Conservation (phyloP, 106 monocot species). For the Triglochin maritima region DNA sequence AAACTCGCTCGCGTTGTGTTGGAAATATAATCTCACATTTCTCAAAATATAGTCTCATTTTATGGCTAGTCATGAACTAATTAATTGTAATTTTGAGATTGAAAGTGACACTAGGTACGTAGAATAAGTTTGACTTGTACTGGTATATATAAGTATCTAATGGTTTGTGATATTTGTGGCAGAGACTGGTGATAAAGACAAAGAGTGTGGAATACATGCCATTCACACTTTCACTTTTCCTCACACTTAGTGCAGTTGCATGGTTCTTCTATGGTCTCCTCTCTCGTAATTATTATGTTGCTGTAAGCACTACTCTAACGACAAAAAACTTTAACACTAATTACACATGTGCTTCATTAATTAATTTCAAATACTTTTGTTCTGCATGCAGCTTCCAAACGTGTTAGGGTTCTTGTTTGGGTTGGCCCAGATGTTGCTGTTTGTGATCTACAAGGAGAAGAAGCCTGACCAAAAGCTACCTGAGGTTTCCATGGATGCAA, state of each 20-base stretch:
- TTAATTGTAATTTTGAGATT: no score
- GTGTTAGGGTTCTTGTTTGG: constrained; percentile 59
- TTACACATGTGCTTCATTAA: neutral
- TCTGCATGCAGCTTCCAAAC: constrained; percentile 42
- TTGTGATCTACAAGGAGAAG: constrained; percentile 28
- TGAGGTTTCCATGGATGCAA: neutral
- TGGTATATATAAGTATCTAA: no score
- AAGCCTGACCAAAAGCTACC: neutral
- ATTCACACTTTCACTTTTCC: constrained; percentile 58
- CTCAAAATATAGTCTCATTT: no score
- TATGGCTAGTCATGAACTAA: no score
- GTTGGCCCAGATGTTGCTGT: constrained; percentile 50
- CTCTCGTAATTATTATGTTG: constrained; percentile 34
- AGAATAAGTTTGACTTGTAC: no score
- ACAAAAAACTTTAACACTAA: no score
- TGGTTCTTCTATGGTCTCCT: constrained; percentile 65
- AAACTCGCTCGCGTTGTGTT: no score
- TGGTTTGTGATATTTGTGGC: neutral
- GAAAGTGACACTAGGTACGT: no score
- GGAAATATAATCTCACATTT: no score
- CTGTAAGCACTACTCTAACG: constrained; percentile 14
- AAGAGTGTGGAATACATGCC: constrained; percentile 77
- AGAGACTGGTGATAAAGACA: constrained; percentile 54
- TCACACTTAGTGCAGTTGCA: constrained; percentile 48
- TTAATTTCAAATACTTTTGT: neutral